Base-by-base conservation (phyloP, 2,329 filamentous ascomycete genomes). In the Claviceps humidiphila region DNA sequence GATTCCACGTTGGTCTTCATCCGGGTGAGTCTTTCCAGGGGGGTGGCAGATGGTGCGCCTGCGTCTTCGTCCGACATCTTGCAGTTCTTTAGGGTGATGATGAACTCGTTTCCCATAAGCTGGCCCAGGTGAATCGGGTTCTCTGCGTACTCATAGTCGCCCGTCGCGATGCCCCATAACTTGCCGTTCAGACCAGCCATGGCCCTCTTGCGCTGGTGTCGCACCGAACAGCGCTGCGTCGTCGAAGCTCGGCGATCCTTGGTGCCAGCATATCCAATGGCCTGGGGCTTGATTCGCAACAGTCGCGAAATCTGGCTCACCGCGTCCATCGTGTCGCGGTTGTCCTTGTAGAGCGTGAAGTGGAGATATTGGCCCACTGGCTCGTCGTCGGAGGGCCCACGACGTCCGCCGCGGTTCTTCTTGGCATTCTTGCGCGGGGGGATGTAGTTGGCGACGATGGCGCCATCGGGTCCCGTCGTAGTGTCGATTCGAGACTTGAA, bases 291-390 rank as follows among this genome's bases (percentile, higher is more conserved):
- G 57, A 87, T 73, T 63, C 84, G 86, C 56, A 95, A 70, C 57
- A 85, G 77, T 44, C 84, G 84, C 1, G 84, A 80, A 42, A 96
- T 77, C 61, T 85, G 87, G 51, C 81, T 84, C 51, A 94, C 75
- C 0, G 88, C 84, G 60, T 96, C 90, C 87, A 95, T 94, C 1
- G 90, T 96, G 64, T 96, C 90, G 64, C 91, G 90, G 70, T 96
- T 96, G 70, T 95, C 90, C 70, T 96, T 96, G 78, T 91, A 94
- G 50, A 96, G 74, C 0, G 87, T 91, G 66, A 95, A 95, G 66
- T 95, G 89, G 14, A 95, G 72, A 65, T 88, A 93, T 48, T 89
- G 84, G 17, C 86, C 88, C 76, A 66, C 55, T 53, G 65, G 65
- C 55, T 68, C 65, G 54, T 67, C 63, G 3, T 64, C 61, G 11